Conservation (phyloP, 495 filamentous ascomycete genomes). For the Neurospora sp. region DNA sequence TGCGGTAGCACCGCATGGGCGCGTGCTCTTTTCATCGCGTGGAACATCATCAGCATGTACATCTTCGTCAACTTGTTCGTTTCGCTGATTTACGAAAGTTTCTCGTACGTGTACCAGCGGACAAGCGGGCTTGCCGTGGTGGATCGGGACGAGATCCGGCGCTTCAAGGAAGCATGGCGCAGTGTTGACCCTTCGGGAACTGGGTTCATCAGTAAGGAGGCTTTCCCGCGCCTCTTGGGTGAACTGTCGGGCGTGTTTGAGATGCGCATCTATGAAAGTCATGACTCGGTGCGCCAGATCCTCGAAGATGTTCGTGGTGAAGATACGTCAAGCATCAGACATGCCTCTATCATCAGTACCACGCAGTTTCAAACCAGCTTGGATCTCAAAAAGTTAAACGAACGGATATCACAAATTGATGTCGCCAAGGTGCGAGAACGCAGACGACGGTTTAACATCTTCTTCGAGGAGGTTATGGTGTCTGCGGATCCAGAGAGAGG, state of each 20-base stretch:
- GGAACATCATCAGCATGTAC: slow-evolving; percentile 99
- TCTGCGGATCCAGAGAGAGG: slow-evolving; percentile 80
- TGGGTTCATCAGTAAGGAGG: slow-evolving; percentile 84
- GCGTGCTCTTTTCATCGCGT: slow-evolving; percentile 77
- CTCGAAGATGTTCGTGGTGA: slow-evolving; percentile 63
- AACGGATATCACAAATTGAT: slow-evolving; percentile 66
- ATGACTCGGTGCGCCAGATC: slow-evolving; percentile 74
- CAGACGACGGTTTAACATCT: slow-evolving; percentile 71
- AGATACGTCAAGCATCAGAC: slow-evolving; percentile 41
- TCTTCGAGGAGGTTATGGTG: slow-evolving; percentile 94
- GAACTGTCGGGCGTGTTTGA: slow-evolving; percentile 91
- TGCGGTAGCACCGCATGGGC: slow-evolving; percentile 89
- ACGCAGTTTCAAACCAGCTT: slow-evolving; percentile 48
- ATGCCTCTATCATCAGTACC: slow-evolving; percentile 42
- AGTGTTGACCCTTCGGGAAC: slow-evolving; percentile 85
- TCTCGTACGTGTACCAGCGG: slow-evolving; percentile 97
- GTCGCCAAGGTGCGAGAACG: slow-evolving; percentile 60
- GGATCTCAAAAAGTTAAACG: slow-evolving; percentile 67
- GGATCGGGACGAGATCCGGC: slow-evolving; percentile 82
- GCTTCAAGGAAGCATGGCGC: slow-evolving; percentile 98
- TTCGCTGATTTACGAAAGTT: slow-evolving; percentile 98
- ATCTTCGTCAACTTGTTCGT: slow-evolving; percentile 98
- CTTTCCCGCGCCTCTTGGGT: slow-evolving; percentile 80
- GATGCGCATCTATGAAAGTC: slow-evolving; percentile 92
- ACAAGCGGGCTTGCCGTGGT: slow-evolving; percentile 78